Evolutionary conservation across 306 rosid genomes (phyloP), one percentile per base, ranked within the genome.

Genomic region (Comarum palustre): DNA sequence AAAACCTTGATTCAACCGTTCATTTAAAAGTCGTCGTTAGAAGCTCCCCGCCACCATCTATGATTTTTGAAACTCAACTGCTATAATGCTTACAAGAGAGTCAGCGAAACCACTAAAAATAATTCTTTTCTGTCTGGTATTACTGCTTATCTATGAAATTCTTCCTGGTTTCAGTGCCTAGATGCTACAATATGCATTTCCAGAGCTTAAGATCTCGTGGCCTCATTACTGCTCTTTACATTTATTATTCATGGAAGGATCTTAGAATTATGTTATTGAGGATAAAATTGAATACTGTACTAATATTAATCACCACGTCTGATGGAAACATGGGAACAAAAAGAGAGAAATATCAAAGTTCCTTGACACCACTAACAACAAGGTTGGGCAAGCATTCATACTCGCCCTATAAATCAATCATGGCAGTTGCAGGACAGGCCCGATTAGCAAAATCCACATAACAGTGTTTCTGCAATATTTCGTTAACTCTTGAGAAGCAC

Each of bases 351-450:
- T 8, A 38, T 38, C 10, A 38, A 36, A 36, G 41, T 64, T 39
- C 68, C 72, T 31, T 43, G 52, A 65, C 19, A 78, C 29, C 1
- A 9, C 64, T 22, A 72, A 51, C 63, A 65, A 58, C 12, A 65
- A 75, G 77, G 20, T 29, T 66, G 17, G 57, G 65, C 45, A 57
- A 77, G 67, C 20, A 63, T 32, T 72, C 59, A 69, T 34, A 36
- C 66, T 80, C 84, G 88, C 97, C 97, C 87, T 93, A 96, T 86
- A 90, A 83, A 50, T 96, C 98, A 81, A 90, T 90, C 96, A 90
- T 39, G 67, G 98, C 93, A 50, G 97, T 93, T 77, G 97, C 91
- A 25, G 98, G 91, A 78, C 96, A 90, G 52, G 98, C 92, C 74
- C 97, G 91, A 77, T 81, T 89, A 69, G 73, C 89, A 45, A 93